Base-by-base conservation (phyloP, 495 filamentous ascomycete species). In the Neurospora intermedia region DNA sequence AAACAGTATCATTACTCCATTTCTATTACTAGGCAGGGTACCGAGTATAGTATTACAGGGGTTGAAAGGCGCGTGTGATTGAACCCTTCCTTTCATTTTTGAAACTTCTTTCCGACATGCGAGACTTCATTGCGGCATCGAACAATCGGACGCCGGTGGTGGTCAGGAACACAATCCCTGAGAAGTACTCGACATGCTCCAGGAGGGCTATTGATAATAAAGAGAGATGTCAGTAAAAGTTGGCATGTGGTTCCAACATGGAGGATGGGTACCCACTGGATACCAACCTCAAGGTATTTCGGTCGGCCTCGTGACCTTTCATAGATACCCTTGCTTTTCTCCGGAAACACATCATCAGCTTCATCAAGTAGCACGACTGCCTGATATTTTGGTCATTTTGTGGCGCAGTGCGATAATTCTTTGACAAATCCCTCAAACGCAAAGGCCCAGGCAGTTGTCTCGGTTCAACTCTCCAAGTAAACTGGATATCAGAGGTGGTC, bases 331-430 rank as follows among this genome's bases (percentile, higher is more conserved):
- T 41, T 40, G 40, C 73, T 70, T 3, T 71, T 70, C 73, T 74
- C 73, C 8, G 70, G 45, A 39, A 74, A 72, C 6, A 89, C 27
- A 31, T 31, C 87, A 74, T 91, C 87, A 20, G 88, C 87, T 77
- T 93, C 89, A 15, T 74, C 73, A 0, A 92, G 85, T 1, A 93
- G 84, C 0, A 92, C 83, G 11, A 92, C 23, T 91, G 92, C 93
- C 93, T n/a, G n/a, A n/a, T n/a, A n/a, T n/a, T n/a, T n/a, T n/a
- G n/a, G n/a, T n/a, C n/a, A 96, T 11, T 87, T 88, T 75, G 94
- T 92, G 6, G 91, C 91, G 71, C 96, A 92, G 73, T 95, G 92
- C 46, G 96, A 85, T 69, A 96, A 91, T 75, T 91, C 90, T 73
- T 90, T 91, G 31, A 97, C 86, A 73, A 94, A 89, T 7, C 81